Evolutionary conservation across 345 rosid genomes (phyloP), one percentile per base, ranked within the genome.

Genomic region (Eucalyptus dawsonii): DNA sequence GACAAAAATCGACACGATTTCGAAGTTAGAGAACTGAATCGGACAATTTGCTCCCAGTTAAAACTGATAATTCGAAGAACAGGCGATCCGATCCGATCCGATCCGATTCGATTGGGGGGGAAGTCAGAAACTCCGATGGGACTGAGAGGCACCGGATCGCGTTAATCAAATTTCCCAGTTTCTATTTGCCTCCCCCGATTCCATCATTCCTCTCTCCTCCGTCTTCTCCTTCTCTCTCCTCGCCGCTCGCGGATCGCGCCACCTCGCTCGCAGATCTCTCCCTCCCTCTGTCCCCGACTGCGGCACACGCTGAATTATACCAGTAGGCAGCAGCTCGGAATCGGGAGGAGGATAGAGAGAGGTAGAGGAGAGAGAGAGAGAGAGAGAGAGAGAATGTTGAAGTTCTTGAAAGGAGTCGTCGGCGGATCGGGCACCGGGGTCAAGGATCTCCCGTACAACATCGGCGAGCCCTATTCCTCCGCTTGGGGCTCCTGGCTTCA

Each of bases 401-500:
- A 96, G 90, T 98, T 98, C 92, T 86, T 98, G 91, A 98, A 98
- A 86, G 99, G 93, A 89, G 99, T 98, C 86, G 99, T 98, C 42
- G 96, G 86, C 87, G 99, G 99, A 95, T 98, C 99, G 88, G 99
- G 98, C 25, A 88, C 99, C 22, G 99, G 99, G 24, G 92, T 96
- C 62, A 98, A 97, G 93, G 99, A 98, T 96, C 97, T 98, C 49
- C 99, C 99, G 53, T 98, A 97, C 91, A 95, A 93, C 92, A 95
- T 98, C 50, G 98, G 97, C 87, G 99, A 96, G 62, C 98, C 98
- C 91, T 96, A 95, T 67, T 94, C 97, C 88, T 92, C 98, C 58
- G 96, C 99, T 87, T 98, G 99, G 99, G 99, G 98, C 88, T 96
- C 99, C 31, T 98, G 99, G 99, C 90, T 95, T 89, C 99, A 98